Conservation (phyloP, 805 yeast genomes). For the Cyberlindnera veronae region DNA sequence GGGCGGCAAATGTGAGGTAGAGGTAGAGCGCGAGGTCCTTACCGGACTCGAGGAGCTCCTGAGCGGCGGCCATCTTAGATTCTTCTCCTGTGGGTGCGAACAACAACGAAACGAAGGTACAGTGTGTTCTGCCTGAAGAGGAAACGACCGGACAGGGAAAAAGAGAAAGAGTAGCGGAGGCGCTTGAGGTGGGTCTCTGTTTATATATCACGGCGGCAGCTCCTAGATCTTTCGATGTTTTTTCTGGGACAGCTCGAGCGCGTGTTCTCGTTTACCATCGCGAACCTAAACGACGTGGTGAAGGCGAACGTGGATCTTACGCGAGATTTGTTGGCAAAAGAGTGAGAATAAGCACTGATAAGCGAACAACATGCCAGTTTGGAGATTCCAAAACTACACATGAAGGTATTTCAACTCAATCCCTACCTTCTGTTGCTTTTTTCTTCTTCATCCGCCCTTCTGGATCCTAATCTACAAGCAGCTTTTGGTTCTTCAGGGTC, state of each 20-base stretch:
- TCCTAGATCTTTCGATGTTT: slow-evolving; percentile 12
- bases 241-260: slow-evolving; percentile 2
- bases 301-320: not conserved
- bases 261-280: slow-evolving; percentile 1
- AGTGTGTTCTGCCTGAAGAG: not conserved
- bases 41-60: slow-evolving; percentile 13
- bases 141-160: not conserved
- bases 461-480: too few species aligned
- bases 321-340: not conserved
- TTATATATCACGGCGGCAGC: slow-evolving; percentile 1
- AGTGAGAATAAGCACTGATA: not conserved
- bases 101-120: not conserved
- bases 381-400: too few species aligned
- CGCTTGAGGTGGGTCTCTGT: not conserved
- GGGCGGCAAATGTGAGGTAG: slow-evolving; percentile 27
- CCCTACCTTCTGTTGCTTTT: too few species aligned
- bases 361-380: not conserved
- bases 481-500: too few species aligned
- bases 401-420: too few species aligned
- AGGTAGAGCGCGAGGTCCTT: slow-evolving; percentile 14
- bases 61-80: slow-evolving; percentile 21
- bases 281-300: slow-evolving; percentile 3
- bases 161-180: not conserved
- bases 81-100: not conserved
- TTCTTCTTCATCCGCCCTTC: too few species aligned